These are phyloP conservation scores for Fusarium acutatum DNA, from an alignment of 2,329 filamentous ascomycete genomes.

Conservation along the genomic window DNA sequence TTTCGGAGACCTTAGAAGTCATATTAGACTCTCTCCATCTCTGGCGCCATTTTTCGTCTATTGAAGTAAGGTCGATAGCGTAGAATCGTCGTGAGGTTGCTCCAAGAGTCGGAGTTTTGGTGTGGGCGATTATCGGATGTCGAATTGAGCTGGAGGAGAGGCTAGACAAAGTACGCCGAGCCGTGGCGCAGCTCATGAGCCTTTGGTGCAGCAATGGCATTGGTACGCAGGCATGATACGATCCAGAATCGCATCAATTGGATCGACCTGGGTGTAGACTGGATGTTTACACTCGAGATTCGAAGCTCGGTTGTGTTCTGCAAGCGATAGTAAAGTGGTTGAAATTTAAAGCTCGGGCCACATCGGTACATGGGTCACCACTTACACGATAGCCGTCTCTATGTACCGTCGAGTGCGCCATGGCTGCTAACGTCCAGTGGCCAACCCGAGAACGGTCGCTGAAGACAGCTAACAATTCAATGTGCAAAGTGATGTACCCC, in stretches of 20 bases:
- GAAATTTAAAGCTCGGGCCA: slow-evolving; percentile 37
- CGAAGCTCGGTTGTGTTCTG: not conserved
- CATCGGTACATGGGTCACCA: slow-evolving; percentile 30
- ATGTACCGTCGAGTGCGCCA: slow-evolving; percentile 36
- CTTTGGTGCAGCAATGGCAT: slow-evolving; percentile 45
- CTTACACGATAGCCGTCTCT: slow-evolving; percentile 24
- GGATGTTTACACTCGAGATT: not conserved
- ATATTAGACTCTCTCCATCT: slow-evolving; percentile 49
- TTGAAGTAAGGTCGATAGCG: slow-evolving; percentile 56
- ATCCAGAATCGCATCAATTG: slow-evolving; percentile 27
- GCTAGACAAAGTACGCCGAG: slow-evolving; percentile 24
- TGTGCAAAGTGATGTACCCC: slow-evolving; percentile 30
- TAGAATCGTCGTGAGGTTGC: slow-evolving; percentile 46
- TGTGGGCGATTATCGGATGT: slow-evolving; percentile 13
- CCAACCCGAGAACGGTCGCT: slow-evolving; percentile 32
- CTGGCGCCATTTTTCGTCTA: slow-evolving; percentile 62
- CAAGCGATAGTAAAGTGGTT: not conserved
- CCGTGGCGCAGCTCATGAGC: slow-evolving; percentile 38
- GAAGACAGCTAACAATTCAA: not conserved
- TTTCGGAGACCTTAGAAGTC: slow-evolving; percentile 3
- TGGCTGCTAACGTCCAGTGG: slow-evolving; percentile 12
- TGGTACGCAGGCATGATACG: slow-evolving; percentile 42
- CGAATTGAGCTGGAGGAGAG: slow-evolving; percentile 13
- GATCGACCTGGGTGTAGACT: not conserved
- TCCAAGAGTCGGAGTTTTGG: not conserved